Conservation (phyloP, 371 early-diverging fungal genomes). For the Aphelidium insulamus region DNA sequence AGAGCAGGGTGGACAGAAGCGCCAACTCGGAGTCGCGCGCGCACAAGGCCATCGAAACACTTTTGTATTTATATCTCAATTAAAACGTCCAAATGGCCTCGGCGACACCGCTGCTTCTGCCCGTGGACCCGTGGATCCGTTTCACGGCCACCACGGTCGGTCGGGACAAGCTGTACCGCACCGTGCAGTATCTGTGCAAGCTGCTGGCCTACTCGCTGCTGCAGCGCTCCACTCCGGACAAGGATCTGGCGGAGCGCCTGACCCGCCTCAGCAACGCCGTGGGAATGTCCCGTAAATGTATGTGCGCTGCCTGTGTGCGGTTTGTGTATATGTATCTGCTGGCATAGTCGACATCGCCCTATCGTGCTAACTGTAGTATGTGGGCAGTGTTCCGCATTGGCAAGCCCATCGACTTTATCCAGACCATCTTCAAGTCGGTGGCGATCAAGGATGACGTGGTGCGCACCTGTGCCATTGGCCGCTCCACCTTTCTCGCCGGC, state of each 20-base stretch:
- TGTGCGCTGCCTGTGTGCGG: not conserved
- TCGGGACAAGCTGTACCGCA: slow-evolving; percentile 49
- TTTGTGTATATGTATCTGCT: not conserved
- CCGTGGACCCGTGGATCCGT: slow-evolving; percentile 13
- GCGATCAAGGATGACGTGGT: slow-evolving; percentile 20
- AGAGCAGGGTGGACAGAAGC: no score
- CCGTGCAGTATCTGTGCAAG: slow-evolving; percentile 50
- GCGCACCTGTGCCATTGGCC: slow-evolving; percentile 15
- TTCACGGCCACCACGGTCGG: slow-evolving; percentile 37
- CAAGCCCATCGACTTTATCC: slow-evolving; percentile 12
- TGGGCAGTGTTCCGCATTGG: slow-evolving; percentile 12
- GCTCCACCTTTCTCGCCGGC: slow-evolving; percentile 9
- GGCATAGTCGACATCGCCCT: not conserved
- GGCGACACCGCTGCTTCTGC: no score
- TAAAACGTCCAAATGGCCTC: no score
- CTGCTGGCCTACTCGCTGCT: slow-evolving; percentile 28
- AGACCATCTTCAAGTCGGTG: slow-evolving; percentile 20
- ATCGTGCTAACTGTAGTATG: not conserved
- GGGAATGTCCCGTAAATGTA: slow-evolving; percentile 33
- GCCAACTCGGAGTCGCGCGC: no score
- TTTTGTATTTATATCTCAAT: no score
- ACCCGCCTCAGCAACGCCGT: slow-evolving; percentile 23
- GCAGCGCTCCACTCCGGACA: slow-evolving; percentile 16
- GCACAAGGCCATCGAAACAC: no score
- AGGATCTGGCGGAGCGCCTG: slow-evolving; percentile 22